Percentiles rank a stretch among this genome's conserved stretches.
Conservation (phyloP, 495 filamentous ascomycete genomes). For the Amphirosellinia nigrospora region DNA sequence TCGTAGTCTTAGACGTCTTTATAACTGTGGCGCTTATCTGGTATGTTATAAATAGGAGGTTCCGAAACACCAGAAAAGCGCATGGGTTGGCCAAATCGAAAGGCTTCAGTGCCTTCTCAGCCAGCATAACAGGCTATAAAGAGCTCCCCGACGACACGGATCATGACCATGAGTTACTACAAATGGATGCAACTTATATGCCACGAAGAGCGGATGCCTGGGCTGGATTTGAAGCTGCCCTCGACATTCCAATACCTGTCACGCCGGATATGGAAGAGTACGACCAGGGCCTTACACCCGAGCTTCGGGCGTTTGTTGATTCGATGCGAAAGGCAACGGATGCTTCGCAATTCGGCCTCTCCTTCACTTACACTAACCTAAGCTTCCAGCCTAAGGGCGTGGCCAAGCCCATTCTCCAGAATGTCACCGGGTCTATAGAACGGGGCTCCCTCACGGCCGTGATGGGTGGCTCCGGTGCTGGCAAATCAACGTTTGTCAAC, state of each 20-base stretch:
- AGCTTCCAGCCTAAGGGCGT: conserved; percentile 51
- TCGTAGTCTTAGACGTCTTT: conserved; percentile 50
- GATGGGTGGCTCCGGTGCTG: conserved; percentile 59
- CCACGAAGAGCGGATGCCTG: conserved; percentile 33
- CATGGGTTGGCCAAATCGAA: conserved; percentile 27
- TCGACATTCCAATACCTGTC: conserved; percentile 37
- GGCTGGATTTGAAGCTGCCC: conserved; percentile 47
- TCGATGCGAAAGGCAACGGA: conserved; percentile 57
- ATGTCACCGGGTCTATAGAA: conserved; percentile 58
- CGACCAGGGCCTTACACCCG: conserved; percentile 40
- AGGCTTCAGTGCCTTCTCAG: conserved; percentile 24
- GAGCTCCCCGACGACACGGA: conserved; percentile 42
- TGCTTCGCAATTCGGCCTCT: conserved; percentile 55
- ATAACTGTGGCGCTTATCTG: conserved; percentile 40
- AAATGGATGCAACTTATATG: conserved; percentile 39
- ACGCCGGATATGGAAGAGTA: conserved; percentile 32
- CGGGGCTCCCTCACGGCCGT: conserved; percentile 56
- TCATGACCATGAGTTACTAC: conserved; percentile 39
- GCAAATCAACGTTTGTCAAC: conserved; percentile 60
- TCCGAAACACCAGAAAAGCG: conserved; percentile 30
- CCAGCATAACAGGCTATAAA: conserved; percentile 34
- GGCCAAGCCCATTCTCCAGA: conserved; percentile 52
- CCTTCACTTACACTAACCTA: conserved; percentile 55
- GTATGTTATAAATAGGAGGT: conserved; percentile 36
- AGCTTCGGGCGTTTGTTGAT: conserved; percentile 55